A percentile compares a stretch with the other conserved stretches of the same genome.
Evolutionary conservation across 2,329 filamentous ascomycete species (phyloP).

Genomic region (Cladosporium sp.): DNA sequence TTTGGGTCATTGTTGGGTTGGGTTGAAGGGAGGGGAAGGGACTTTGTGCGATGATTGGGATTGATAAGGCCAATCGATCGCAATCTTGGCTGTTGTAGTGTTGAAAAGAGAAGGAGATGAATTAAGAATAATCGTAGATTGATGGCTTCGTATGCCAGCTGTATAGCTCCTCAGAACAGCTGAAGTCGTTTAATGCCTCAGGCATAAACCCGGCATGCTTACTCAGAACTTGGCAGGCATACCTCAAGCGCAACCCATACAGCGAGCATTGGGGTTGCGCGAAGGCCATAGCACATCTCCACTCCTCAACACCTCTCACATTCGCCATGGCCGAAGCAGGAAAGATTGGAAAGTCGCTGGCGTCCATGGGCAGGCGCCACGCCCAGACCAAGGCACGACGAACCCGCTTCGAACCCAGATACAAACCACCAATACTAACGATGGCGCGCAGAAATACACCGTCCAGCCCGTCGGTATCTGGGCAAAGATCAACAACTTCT

Average conservation of each 20-base stretch:
- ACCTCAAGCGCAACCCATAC: conserved; percentile 11
- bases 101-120: too few species aligned
- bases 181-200: neutral
- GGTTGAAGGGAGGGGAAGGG: too few species aligned
- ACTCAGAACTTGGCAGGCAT: conserved; percentile 6
- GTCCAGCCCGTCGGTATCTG: conserved; percentile 85
- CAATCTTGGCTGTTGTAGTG: too few species aligned
- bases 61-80: too few species aligned
- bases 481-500: conserved; percentile 70
- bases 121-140: too few species aligned
- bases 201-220: neutral
- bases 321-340: conserved; percentile 13
- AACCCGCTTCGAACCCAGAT: neutral
- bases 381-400: conserved; percentile 8
- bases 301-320: neutral
- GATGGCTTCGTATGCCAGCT: too few species aligned
- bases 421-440: neutral
- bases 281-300: conserved; percentile 8
- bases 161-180: too few species aligned
- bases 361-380: conserved; percentile 7
- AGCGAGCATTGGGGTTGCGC: conserved; percentile 10
- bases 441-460: conserved; percentile 75
- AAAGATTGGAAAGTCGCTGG: conserved; percentile 9
- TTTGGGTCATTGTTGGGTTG: too few species aligned
- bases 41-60: too few species aligned